Conservation (phyloP, 768 basidiomycete genomes). For the Phanerochaete carnosa region DNA sequence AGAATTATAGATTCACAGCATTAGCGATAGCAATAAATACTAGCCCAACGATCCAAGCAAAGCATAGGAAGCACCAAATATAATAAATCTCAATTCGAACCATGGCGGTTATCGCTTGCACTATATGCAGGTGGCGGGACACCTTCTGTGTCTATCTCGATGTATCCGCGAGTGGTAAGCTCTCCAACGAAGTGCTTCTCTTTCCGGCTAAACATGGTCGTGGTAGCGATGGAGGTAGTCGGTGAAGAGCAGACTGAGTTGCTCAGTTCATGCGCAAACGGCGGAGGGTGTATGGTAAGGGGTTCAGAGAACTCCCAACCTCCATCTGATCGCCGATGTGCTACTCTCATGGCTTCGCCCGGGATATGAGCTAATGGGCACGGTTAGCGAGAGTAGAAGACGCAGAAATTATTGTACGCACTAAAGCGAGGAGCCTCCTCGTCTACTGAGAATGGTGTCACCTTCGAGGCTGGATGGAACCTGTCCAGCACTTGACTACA, state of each 20-base stretch:
- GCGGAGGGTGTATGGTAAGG: slow-evolving; percentile 11
- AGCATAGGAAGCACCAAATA: background rate
- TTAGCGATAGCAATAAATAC: background rate
- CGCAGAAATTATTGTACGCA: slow-evolving; percentile 5
- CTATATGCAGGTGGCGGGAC: slow-evolving; percentile 11
- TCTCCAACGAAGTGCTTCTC: slow-evolving; percentile 7
- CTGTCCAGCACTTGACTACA: slow-evolving; percentile 13
- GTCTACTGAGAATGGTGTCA: slow-evolving; percentile 17
- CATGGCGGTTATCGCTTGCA: background rate
- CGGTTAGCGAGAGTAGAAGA: background rate
- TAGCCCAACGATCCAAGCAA: background rate
- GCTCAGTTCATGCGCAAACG: background rate
- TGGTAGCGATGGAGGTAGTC: background rate
- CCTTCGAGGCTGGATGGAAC: slow-evolving; percentile 16
- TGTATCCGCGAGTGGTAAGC: slow-evolving; percentile 6
- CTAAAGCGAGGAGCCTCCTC: slow-evolving; percentile 12
- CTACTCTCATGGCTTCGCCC: slow-evolving; percentile 57
- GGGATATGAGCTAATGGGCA: slow-evolving; percentile 42
- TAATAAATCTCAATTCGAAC: background rate
- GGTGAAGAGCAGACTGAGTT: background rate
- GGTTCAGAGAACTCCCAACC: slow-evolving; percentile 50
- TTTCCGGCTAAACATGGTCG: slow-evolving; percentile 2
- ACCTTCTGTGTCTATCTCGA: slow-evolving; percentile 8
- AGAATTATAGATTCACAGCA: background rate
- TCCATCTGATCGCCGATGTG: slow-evolving; percentile 48